phyloP scores from a whole-genome alignment of 345 rosid species.

The Trapa bicornis region DNA sequence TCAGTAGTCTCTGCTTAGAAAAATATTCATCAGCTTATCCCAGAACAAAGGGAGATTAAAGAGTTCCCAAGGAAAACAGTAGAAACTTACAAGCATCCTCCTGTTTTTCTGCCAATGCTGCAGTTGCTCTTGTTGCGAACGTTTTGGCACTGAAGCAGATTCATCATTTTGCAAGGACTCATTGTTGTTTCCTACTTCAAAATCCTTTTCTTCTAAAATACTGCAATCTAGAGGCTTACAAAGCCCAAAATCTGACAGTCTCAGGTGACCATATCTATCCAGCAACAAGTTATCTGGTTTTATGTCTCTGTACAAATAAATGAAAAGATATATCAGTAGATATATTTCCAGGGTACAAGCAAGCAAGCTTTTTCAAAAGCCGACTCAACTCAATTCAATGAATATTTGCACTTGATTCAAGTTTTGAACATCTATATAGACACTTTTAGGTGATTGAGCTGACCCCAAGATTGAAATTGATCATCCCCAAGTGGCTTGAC shows the following conservation, averaged over 20 bases:
- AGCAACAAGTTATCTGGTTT: constrained; percentile 70
- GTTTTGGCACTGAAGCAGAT: constrained; percentile 48
- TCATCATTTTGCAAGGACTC: constrained; percentile 74
- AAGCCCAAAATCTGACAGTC: constrained; percentile 90
- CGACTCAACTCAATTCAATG: background rate
- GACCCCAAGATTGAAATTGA: background rate
- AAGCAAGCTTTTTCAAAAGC: background rate
- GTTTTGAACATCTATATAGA: background rate
- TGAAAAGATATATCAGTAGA: background rate
- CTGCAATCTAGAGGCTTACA: constrained; percentile 97
- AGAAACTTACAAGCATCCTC: constrained; percentile 56
- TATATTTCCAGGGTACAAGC: background rate
- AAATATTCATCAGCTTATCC: no score
- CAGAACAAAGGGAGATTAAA: no score
- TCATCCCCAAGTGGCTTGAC: background rate
- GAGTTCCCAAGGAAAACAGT: background rate
- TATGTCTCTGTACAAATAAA: constrained; percentile 5
- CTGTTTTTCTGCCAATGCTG: constrained; percentile 82
- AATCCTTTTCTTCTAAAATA: constrained; percentile 85
- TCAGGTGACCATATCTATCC: constrained; percentile 90
- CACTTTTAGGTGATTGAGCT: background rate
- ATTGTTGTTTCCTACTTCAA: constrained; percentile 49
- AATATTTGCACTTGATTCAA: background rate
- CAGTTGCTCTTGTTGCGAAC: constrained; percentile 75
- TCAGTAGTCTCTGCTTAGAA: background rate